phyloP scores from a whole-genome alignment of 2,329 filamentous ascomycete species.

The Aspergillus aculeatinus region DNA sequence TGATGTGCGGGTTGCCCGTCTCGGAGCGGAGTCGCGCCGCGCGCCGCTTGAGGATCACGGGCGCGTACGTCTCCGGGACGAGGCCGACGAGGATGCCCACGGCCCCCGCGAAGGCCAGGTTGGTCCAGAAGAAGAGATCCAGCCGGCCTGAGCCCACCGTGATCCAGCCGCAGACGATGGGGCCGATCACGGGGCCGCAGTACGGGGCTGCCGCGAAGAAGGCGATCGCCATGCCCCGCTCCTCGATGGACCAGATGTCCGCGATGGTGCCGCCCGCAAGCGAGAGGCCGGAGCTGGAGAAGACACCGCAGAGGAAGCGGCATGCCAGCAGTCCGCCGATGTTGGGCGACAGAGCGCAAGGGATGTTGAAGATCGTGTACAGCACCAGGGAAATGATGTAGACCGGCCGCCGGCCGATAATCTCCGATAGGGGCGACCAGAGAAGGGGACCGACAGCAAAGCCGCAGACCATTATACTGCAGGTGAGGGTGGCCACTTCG shows the following conservation, averaged over 20 bases:
- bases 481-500: conserved; percentile 69
- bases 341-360: conserved; percentile 35
- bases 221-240: conserved; percentile 78
- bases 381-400: conserved; percentile 35
- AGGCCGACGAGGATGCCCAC: conserved; percentile 25
- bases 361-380: conserved; percentile 38
- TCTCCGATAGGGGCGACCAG: conserved; percentile 33
- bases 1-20: conserved; percentile 33
- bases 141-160: conserved; percentile 41
- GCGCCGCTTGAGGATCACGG: conserved; percentile 34
- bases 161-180: conserved; percentile 72
- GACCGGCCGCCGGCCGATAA: conserved; percentile 33
- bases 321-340: conserved; percentile 30
- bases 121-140: conserved; percentile 36
- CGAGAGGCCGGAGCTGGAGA: conserved; percentile 30
- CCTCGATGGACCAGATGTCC: conserved; percentile 74
- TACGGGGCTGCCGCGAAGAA: conserved; percentile 78
- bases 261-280: conserved; percentile 32
- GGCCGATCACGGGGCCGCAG: conserved; percentile 71
- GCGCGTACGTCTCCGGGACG: conserved; percentile 39
- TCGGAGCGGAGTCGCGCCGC: conserved; percentile 33
- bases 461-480: conserved; percentile 73
- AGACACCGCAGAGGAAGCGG: conserved; percentile 33
- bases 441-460: conserved; percentile 59
- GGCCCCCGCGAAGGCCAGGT: conserved; percentile 31